A percentile compares a stretch with the other conserved stretches of the same genome.
Evolutionary conservation across 164 flowering plant species (phyloP).

Genomic region (Saururus chinensis): DNA sequence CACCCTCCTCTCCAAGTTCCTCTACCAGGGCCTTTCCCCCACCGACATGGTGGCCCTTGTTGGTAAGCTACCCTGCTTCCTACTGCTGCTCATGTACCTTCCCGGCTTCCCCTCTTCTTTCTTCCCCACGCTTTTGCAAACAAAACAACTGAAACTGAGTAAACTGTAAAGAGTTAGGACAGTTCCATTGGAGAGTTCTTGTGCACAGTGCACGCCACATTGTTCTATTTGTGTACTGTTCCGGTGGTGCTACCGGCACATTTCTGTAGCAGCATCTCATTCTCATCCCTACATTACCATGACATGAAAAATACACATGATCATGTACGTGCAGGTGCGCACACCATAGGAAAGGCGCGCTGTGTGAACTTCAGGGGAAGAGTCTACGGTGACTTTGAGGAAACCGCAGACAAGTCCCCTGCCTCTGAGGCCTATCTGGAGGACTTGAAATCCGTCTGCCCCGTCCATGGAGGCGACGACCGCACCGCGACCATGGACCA

Average conservation of each 20-base stretch:
- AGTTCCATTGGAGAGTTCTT: too few relatives aligned
- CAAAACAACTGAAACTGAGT: too few relatives aligned
- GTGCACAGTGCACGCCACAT: too few relatives aligned
- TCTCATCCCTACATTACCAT: too few relatives aligned
- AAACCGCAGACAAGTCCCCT: constrained; percentile 32
- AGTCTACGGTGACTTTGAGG: constrained; percentile 59
- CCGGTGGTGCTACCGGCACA: too few relatives aligned
- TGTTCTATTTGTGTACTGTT: too few relatives aligned
- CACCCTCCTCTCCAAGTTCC: constrained; percentile 53
- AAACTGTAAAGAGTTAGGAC: too few relatives aligned
- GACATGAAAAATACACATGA: too few relatives aligned
- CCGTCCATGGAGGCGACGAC: constrained; percentile 36
- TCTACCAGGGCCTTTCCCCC: constrained; percentile 69
- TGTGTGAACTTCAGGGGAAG: constrained; percentile 59
- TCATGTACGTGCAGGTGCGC: constrained; percentile 45
- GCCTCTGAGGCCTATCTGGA: constrained; percentile 31
- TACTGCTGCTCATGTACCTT: constrained; percentile 7
- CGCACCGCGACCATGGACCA: constrained; percentile 67
- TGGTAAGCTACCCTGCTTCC: constrained; percentile 33
- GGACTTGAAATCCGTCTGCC: constrained; percentile 45
- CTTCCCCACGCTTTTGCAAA: neutral
- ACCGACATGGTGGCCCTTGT: constrained; percentile 88
- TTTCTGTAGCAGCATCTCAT: too few relatives aligned
- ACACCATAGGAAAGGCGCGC: constrained; percentile 86
- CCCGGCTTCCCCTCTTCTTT: neutral